Evolutionary conservation across 352 stramenopile species (phyloP), one percentile per base, ranked within the genome.

Genomic region (Phytopythium delawarense): DNA sequence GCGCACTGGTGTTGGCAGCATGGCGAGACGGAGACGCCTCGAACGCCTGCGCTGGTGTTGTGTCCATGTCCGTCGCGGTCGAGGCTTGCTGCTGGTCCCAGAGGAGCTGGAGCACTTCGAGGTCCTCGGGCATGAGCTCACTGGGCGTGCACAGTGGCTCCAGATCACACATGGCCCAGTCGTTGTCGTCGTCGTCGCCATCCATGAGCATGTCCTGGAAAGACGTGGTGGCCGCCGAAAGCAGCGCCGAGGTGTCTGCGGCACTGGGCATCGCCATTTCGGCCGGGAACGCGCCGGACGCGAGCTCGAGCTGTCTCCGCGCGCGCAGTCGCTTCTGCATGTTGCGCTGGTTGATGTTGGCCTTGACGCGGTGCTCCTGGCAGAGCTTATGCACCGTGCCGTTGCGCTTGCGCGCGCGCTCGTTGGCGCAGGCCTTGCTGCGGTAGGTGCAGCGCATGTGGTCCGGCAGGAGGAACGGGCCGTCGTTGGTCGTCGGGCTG

Each of bases 271-370:
- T 6, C 2, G 18, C 1, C 42, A 20, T 4, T 18, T 48, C 6
- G 7, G 42, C n/a, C 42, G 42, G n/a, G 12, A 48, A n/a, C 42
- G 25, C 18, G 32, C 21, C 58, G 53, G 23, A 4, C 21, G 45
- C 25, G 61, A 44, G 20, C 30, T 61, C 48, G 20, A 62, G 21
- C 45, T 66, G 37, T 2, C 50, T 50, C 11, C 48, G 67, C 59
- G 67, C 62, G 20, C 72, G 72, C 5, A 69, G 59, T 25, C 73
- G 70, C 4, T 73, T 64, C 48, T 81, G 68, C 52, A 85, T 73
- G 15, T 72, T 72, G 50, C 74, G 76, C 60, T 88, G 78, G 40
- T 76, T 83, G 21, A 78, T 71, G 61, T 88, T 88, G 51, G 77
- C 76, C 61, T 84, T 81, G 50, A 72, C 57, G 16, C 78, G 76